phyloP scores from a whole-genome alignment of 2,329 filamentous ascomycete species.

The Capronia epimyces region DNA sequence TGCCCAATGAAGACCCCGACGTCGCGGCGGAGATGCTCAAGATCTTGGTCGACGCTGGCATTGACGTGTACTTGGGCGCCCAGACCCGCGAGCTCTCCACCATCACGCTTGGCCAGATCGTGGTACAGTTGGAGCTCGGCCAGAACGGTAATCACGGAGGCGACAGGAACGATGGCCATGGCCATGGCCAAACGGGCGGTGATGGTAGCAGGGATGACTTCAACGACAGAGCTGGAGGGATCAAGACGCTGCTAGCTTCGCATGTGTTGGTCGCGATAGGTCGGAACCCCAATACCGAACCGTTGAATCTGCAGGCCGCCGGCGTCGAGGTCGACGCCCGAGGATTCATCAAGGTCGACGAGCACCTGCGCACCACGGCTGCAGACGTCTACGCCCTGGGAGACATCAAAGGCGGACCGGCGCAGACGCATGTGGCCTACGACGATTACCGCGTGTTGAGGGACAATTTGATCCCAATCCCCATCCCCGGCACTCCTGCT shows the following conservation, averaged over 20 bases:
- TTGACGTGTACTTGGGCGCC: slow-evolving; percentile 41
- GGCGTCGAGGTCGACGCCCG: slow-evolving; percentile 39
- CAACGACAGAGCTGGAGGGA: no score
- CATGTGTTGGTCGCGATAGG: slow-evolving; percentile 50
- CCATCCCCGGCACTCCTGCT: slow-evolving; percentile 4
- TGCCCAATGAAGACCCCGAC: slow-evolving; percentile 47
- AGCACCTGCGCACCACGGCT: slow-evolving; percentile 43
- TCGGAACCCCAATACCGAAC: slow-evolving; percentile 47
- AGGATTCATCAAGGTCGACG: slow-evolving; percentile 44
- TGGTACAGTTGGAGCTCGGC: slow-evolving; percentile 17
- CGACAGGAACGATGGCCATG: slow-evolving; percentile 2
- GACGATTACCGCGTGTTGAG: slow-evolving; percentile 52
- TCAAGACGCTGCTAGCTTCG: slow-evolving; percentile 34
- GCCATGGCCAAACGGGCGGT: neutral
- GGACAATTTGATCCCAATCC: slow-evolving; percentile 40
- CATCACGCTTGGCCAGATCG: slow-evolving; percentile 29
- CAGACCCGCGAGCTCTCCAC: slow-evolving; percentile 28
- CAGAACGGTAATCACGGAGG: neutral
- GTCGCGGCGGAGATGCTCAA: slow-evolving; percentile 40
- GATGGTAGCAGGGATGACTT: neutral
- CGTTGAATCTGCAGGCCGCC: slow-evolving; percentile 39
- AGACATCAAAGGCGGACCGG: slow-evolving; percentile 49
- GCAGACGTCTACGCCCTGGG: slow-evolving; percentile 47
- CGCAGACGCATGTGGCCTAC: slow-evolving; percentile 54
- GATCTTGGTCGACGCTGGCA: slow-evolving; percentile 46